These are phyloP conservation scores for Inonotus obliquus DNA, from an alignment of 1,284 basidiomycete species.

Conservation along the genomic window DNA sequence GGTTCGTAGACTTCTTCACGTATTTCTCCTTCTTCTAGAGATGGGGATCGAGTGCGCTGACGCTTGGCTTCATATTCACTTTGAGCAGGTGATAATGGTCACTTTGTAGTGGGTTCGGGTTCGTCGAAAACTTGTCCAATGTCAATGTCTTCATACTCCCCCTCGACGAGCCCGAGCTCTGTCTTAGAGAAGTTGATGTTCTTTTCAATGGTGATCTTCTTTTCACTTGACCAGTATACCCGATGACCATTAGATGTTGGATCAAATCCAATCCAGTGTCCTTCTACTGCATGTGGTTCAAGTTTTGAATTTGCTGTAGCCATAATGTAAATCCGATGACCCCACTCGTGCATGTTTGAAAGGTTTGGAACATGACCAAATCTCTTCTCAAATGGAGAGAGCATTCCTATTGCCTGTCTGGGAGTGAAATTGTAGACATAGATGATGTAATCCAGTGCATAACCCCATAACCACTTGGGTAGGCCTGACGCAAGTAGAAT, in stretches of 20 bases:
- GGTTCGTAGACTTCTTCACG: too few species aligned
- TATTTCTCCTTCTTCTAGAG: too few species aligned
- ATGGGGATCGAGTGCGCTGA: too few species aligned
- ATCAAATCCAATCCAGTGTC: constrained; percentile 14
- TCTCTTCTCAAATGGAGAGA: not conserved
- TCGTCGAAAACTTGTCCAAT: not conserved
- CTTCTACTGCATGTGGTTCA: not conserved
- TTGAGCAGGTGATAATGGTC: too few species aligned
- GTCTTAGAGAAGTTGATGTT: constrained; percentile 14
- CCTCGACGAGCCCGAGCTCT: not conserved
- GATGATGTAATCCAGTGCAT: not conserved
- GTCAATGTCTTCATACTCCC: not conserved
- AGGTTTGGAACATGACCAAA: not conserved
- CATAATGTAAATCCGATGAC: not conserved
- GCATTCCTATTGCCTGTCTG: too few species aligned
- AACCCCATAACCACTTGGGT: constrained; percentile 30
- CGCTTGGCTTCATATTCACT: too few species aligned
- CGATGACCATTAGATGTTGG: constrained; percentile 18
- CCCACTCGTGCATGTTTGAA: not conserved
- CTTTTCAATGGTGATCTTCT: constrained; percentile 12
- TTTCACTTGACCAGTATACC: constrained; percentile 15
- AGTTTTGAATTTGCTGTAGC: not conserved
- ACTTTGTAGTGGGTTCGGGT: not conserved
- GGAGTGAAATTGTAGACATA: not conserved
- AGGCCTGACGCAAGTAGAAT: constrained; percentile 29